These are phyloP conservation scores for Alternaria sp. DNA, from an alignment of 2,329 filamentous ascomycete species.

Conservation along the genomic window DNA sequence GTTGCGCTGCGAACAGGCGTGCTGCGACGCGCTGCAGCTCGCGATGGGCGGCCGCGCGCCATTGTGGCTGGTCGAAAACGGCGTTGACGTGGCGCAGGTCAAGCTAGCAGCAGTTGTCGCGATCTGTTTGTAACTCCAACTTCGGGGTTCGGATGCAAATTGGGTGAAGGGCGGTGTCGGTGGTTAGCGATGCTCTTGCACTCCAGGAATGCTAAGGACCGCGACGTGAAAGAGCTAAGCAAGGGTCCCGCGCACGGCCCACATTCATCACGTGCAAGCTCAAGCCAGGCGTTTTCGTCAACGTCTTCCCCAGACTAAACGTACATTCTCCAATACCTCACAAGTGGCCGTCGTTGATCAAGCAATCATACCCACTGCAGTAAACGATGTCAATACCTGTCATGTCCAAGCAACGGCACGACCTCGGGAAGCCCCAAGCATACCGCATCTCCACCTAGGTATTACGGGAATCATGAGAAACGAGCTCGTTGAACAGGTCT, in stretches of 20 bases:
- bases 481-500: background rate
- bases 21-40: slow-evolving; percentile 49
- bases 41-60: slow-evolving; percentile 46
- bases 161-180: slow-evolving; percentile 6
- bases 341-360: background rate
- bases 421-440: background rate
- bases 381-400: background rate
- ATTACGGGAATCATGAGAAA: background rate
- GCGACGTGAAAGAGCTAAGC: slow-evolving; percentile 26
- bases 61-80: slow-evolving; percentile 22
- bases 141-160: background rate
- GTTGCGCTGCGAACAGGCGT: slow-evolving; percentile 45
- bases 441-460: background rate
- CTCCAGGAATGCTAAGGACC: slow-evolving; percentile 8
- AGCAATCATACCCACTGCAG: background rate
- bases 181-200: slow-evolving; percentile 6
- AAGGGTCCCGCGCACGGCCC: slow-evolving; percentile 16
- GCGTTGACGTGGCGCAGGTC: background rate
- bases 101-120: background rate
- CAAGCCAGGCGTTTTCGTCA: background rate
- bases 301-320: background rate
- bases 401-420: background rate
- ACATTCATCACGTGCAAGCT: slow-evolving; percentile 5
- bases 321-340: background rate
- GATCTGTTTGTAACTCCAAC: background rate